Evolutionary conservation across 495 filamentous ascomycete genomes (phyloP), one percentile per base, ranked within the genome.

Genomic region (Tuber aestivum): DNA sequence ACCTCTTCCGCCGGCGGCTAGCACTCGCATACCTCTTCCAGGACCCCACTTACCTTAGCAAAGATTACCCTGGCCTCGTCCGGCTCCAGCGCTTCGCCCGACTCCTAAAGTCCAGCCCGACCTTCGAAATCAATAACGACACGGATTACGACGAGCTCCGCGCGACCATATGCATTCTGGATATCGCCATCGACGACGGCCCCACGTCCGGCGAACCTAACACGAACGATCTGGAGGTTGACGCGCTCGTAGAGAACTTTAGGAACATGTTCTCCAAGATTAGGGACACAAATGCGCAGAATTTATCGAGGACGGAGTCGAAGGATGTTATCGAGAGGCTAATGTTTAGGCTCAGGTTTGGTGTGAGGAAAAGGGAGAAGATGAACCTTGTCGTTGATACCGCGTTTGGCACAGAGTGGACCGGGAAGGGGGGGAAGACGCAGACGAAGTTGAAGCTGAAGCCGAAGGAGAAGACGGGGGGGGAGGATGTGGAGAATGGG

Each of bases 251-350:
- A 21, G 82, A 85, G 23, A 84, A 85, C 37, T 85, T 98, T 72
- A 92, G 90, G 77, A 83, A 84, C 35, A 88, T 95, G 69, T 91
- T 90, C 82, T 88, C 87, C 23, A 86, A 86, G 12, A 97, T 98
- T 75, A 86, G 89, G 75, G 93, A 94, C 81, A 87, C 89, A 0
- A 92, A 92, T 40, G 91, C 92, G 38, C 88, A 90, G 10, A 88
- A 91, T 82, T 87, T 94, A 73, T 89, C 89, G 27, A 87, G 92
- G 32, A 90, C 92, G 69, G 87, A 94, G 72, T 90, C 91, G 0
- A 95, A 95, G 82, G 87, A 89, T 69, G 87, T 86, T 37, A 85
- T 97, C 9, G 91, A 95, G 80, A 85, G 89, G 4, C 82, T 97
- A 16, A 87, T 91, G 73, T 89, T 92, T 71, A 87, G 93, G 71